A percentile compares a stretch with the other conserved stretches of the same genome.
phyloP scores from a whole-genome alignment of 345 rosid species.

The Lagerstroemia speciosa region DNA sequence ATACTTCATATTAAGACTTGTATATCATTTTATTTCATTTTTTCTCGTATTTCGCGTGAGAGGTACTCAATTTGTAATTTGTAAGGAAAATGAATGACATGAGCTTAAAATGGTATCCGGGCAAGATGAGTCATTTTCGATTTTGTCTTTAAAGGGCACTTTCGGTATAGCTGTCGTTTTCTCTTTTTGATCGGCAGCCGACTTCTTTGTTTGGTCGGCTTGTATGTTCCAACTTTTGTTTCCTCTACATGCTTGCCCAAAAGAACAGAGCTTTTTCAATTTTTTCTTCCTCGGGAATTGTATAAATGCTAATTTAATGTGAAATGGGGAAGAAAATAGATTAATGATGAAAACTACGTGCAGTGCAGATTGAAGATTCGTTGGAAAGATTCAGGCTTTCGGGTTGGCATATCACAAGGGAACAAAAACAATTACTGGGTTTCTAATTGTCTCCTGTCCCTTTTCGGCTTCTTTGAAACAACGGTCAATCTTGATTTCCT shows the following conservation, averaged over 20 bases:
- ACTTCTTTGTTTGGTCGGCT: conserved; percentile 6
- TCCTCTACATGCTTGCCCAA: not conserved
- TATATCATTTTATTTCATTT: no score
- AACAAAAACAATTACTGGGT: not conserved
- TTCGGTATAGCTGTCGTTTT: conserved; percentile 1
- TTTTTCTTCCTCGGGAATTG: not conserved
- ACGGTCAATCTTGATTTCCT: conserved; percentile 2
- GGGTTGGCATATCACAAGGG: conserved; percentile 10
- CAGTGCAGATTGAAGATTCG: conserved; percentile 14
- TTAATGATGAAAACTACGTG: conserved; percentile 31
- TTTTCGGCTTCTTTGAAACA: not conserved
- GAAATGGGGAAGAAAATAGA: not conserved
- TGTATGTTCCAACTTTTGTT: not conserved
- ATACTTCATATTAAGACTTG: no score
- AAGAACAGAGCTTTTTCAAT: not conserved
- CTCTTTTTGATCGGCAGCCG: conserved; percentile 5
- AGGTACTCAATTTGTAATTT: no score
- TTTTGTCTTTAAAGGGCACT: not conserved
- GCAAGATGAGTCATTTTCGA: not conserved
- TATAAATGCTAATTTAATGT: not conserved
- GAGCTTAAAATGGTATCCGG: not conserved
- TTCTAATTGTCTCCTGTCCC: conserved; percentile 9
- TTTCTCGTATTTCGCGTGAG: no score
- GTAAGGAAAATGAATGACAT: not conserved
- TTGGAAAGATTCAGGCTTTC: conserved; percentile 14